Percentiles rank a stretch among this genome's conserved stretches.
phyloP scores from a whole-genome alignment of 148 eudicot species.

The Amaranthus hypochondriacus region DNA sequence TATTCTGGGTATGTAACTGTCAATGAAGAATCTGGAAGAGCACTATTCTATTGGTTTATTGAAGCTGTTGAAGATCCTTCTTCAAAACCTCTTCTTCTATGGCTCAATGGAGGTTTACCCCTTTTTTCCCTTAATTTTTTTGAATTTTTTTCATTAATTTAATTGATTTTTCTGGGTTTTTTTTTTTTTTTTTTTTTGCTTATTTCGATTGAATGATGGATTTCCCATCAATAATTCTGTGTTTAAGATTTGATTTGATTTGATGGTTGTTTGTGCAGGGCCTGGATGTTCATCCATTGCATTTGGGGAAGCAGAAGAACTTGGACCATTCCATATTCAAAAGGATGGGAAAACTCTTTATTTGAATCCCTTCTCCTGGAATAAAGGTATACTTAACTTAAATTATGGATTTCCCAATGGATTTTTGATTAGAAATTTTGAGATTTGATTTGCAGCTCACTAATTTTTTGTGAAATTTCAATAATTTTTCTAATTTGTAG shows the following conservation, averaged over 20 bases:
- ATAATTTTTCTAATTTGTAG: no score
- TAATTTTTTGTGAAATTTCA: no score
- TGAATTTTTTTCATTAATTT: background rate
- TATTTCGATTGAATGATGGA: background rate
- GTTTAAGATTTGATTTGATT: background rate
- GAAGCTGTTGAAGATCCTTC: conserved; percentile 70
- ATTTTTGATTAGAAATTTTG: background rate
- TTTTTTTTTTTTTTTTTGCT: background rate
- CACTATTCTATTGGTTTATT: conserved; percentile 77
- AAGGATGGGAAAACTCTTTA: conserved; percentile 80
- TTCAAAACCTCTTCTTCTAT: conserved; percentile 77
- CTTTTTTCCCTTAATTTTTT: background rate
- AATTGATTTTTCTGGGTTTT: background rate
- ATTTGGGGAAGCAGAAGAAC: conserved; percentile 85
- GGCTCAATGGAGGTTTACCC: conserved; percentile 87
- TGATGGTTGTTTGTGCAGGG: conserved; percentile 39
- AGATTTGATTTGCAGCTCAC: no score
- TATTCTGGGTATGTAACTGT: conserved; percentile 79
- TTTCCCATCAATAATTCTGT: no score
- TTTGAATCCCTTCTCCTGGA: conserved; percentile 81
- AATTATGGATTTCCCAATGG: background rate
- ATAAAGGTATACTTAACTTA: conserved; percentile 51
- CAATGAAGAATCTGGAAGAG: conserved; percentile 64
- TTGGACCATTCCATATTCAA: conserved; percentile 90
- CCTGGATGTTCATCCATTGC: conserved; percentile 99